Evolutionary conservation across 805 yeast genomes (phyloP), one percentile per base, ranked within the genome.

Genomic region (Candida dajiaensis): DNA sequence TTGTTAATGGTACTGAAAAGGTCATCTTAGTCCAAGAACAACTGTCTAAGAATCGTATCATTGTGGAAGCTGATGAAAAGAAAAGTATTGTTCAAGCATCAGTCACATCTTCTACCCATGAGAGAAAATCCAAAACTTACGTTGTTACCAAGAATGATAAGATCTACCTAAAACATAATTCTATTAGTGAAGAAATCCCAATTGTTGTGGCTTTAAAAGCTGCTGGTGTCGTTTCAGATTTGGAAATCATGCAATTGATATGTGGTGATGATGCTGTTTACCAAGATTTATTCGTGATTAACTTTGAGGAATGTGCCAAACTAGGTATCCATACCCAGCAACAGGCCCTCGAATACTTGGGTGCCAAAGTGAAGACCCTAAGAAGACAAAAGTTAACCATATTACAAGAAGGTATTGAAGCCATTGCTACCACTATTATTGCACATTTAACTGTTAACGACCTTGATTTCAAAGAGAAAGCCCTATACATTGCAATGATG

Each of bases 1-100:
- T 92, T 61, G 97, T 92, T 42, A 92, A 92, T 63, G 99, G 99
- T 65, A 94, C 99, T 0, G 99, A 94, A 59, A 94, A 94, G 65
- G 99, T 94, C 40, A 94, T 94, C 52, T 75, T 94, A 55, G 95
- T 94, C 38, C 99, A 94, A 67, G 99, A 94, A 67, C 99, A 94
- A 73, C 74, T 94, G 64, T 84, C 95, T 43, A 94, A 94, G 69
- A 94, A 94, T 68, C 87, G 99, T 77, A 94, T 94, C 62, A 89
- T 94, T 60, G 99, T 94, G 13, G 99, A 94, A 67, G 94, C 97
- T 1, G 99, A 94, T 64, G 96, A 87, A 53, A 88, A 89, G 68
- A 94, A 95, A 66, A 84, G 82, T 4, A 83, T 94, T 20, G 97
- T 90, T 19, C 99, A 94, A 68, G 97, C 99, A 1, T 88, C 97